phyloP scores from a whole-genome alignment of 176 grass and related monocot genomes.

The Eleusine indica region DNA sequence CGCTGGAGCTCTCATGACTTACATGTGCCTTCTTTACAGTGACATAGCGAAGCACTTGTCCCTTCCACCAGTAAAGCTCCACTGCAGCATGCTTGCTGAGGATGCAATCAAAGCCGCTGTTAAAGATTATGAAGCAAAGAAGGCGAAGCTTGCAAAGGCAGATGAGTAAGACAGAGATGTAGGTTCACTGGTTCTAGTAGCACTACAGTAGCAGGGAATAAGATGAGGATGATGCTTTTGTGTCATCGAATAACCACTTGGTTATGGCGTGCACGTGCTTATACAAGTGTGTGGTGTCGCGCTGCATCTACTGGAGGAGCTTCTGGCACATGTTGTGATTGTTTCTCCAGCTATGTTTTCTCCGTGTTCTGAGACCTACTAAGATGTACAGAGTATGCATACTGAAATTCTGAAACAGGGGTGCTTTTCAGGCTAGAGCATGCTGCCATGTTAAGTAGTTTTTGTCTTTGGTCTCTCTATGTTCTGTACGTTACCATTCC shows the following conservation, averaged over 20 bases:
- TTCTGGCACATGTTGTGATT: background rate
- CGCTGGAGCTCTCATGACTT: background rate
- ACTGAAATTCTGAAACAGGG: background rate
- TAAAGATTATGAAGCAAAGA: conserved; percentile 84
- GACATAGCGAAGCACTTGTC: conserved; percentile 92
- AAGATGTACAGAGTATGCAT: background rate
- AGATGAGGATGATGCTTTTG: background rate
- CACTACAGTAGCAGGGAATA: background rate
- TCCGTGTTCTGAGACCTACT: background rate
- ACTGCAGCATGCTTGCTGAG: conserved; percentile 98
- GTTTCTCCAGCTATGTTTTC: background rate
- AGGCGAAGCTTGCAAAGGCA: conserved; percentile 37
- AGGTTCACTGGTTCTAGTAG: conserved; percentile 7
- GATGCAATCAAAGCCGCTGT: conserved; percentile 93
- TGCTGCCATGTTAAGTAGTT: too few relatives aligned
- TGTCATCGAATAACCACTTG: background rate
- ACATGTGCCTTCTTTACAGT: conserved; percentile 34
- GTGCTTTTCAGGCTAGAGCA: too few relatives aligned
- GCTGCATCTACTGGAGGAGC: background rate
- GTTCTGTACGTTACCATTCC: too few relatives aligned
- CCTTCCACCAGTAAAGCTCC: conserved; percentile 88
- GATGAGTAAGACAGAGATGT: background rate
- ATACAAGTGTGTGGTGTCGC: background rate
- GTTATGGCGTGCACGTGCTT: background rate
- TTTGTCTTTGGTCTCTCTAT: too few relatives aligned